These are phyloP conservation scores for Russula sp. DNA, from an alignment of 768 basidiomycete species.

Conservation along the genomic window DNA sequence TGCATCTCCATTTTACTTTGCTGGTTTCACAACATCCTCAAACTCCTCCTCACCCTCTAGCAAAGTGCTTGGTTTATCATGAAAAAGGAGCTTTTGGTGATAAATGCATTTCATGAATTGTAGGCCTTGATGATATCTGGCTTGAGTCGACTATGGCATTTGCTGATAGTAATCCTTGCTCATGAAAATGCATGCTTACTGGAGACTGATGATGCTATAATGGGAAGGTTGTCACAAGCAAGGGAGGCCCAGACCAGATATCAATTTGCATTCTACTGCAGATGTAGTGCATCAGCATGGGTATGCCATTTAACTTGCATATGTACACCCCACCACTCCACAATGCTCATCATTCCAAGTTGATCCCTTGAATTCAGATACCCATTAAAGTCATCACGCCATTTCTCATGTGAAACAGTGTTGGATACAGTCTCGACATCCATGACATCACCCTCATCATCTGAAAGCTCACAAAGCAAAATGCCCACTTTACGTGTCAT, in stretches of 20 bases:
- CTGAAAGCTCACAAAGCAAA: not conserved
- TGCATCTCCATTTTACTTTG: too few species aligned
- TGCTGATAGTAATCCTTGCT: constrained; percentile 33
- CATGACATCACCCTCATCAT: not conserved
- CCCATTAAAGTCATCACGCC: not conserved
- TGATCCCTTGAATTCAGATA: not conserved
- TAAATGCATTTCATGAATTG: constrained; percentile 23
- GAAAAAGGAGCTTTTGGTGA: constrained; percentile 21
- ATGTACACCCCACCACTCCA: constrained; percentile 14
- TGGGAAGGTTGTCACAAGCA: too few species aligned
- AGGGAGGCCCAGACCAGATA: constrained; percentile 34
- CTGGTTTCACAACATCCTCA: too few species aligned
- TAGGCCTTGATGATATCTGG: constrained; percentile 26
- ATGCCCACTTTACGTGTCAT: not conserved
- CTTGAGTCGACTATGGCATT: constrained; percentile 24
- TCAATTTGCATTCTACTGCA: constrained; percentile 20
- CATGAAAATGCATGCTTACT: constrained; percentile 35
- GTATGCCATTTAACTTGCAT: not conserved
- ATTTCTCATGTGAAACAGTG: too few species aligned
- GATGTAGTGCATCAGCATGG: too few species aligned
- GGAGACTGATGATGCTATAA: too few species aligned
- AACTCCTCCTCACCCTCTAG: too few species aligned
- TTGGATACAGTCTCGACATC: not conserved
- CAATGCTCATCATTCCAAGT: not conserved
- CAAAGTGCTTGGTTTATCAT: not conserved